A percentile compares a stretch with the other conserved stretches of the same genome.
phyloP scores from a whole-genome alignment of 192 early-diverging fungal species.

The Dissophora ornata region DNA sequence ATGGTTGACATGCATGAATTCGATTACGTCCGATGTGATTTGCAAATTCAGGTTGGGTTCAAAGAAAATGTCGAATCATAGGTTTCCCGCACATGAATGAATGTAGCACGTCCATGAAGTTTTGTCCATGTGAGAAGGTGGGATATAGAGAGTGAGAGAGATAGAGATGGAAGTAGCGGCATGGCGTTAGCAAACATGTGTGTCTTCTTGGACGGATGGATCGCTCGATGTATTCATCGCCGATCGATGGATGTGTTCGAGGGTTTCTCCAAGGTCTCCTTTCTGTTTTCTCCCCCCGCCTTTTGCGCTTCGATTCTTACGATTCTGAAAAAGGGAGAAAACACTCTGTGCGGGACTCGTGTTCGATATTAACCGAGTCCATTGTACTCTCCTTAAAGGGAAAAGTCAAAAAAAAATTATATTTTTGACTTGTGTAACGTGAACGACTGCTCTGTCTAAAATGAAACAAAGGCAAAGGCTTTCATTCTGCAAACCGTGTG shows the following conservation, averaged over 20 bases:
- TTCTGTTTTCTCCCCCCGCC: background rate
- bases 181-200: background rate
- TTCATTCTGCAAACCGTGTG: too few species aligned
- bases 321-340: conserved; percentile 34
- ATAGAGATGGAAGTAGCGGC: too few species aligned
- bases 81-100: conserved; percentile 12
- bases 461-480: too few species aligned
- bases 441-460: too few species aligned
- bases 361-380: background rate
- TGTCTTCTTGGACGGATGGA: conserved; percentile 30
- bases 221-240: background rate
- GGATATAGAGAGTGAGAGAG: too few species aligned
- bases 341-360: background rate
- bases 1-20: too few species aligned
- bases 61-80: conserved; percentile 23
- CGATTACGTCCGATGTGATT: too few species aligned
- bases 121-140: too few species aligned
- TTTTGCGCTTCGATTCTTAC: conserved; percentile 9
- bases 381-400: background rate
- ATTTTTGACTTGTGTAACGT: too few species aligned
- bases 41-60: too few species aligned
- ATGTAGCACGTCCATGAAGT: too few species aligned
- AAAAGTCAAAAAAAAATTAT: too few species aligned
- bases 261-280: background rate
- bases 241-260: conserved; percentile 36